Evolutionary conservation across 495 filamentous ascomycete species (phyloP), one percentile per base, ranked within the genome.

Genomic region (Xylaria flabelliformis): DNA sequence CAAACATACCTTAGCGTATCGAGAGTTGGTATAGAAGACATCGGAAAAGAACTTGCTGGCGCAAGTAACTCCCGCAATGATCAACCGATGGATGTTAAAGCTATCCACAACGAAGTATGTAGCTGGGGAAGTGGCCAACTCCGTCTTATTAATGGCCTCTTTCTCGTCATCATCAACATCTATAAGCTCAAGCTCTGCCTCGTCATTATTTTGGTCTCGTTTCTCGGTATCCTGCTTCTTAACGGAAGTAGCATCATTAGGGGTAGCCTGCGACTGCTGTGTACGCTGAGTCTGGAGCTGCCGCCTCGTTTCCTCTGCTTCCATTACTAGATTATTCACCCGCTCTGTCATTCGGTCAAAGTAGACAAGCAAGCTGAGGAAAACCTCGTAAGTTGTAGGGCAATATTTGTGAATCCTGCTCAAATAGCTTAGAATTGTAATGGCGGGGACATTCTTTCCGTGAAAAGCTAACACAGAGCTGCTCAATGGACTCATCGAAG

Each of bases 11-110:
- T 98, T 99, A 72, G 97, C 96, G 80, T 99, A 99, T 88, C 96
- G 87, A 58, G 97, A 98, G 82, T 99, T 99, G 21, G 96, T 99
- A 77, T 98, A 99, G 77, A 99, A 99, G 55, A 98, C 94, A 84
- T 99, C 96, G 4, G 95, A 98, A 81, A 99, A 99, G 86, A 98
- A 99, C 83, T 99, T 99, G 88, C 95, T 97, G 13, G 97, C 95
- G 81, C 97, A 98, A 19, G 96, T 98, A 59, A 99, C 97, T 26
- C 95, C 96, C 10, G 96, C 94, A 80, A 99, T 99, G 58, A 98
- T 95, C 67, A 99, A 84, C 36, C 96, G 91, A 76, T 99, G 96
- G 74, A 99, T 99, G 82, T 99, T 99, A 82, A 96, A 99, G 80
- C 95, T 98, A 83, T 99, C 96, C 2, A 98, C 96, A 61, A 98